Percentiles rank a stretch among this genome's conserved stretches.
These are phyloP conservation scores for Echinosophora koreensis DNA, from an alignment of 306 rosid genomes.

Conservation along the genomic window DNA sequence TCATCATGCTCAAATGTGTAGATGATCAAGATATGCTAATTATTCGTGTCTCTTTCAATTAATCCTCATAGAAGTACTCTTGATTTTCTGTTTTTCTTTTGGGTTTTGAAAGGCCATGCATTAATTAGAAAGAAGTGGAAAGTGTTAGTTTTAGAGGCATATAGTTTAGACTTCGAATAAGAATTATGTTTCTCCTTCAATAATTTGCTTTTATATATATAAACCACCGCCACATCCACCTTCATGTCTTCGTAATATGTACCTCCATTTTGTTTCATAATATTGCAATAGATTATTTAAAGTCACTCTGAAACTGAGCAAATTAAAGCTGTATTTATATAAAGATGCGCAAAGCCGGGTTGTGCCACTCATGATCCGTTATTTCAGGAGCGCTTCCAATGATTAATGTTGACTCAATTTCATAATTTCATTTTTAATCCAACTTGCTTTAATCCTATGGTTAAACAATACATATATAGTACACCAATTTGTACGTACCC, in stretches of 20 bases:
- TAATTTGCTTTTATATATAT: too few species aligned
- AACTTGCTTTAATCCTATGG: not conserved
- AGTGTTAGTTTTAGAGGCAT: not conserved
- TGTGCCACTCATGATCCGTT: slow-evolving; percentile 34
- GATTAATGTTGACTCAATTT: not conserved
- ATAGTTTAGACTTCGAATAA: not conserved
- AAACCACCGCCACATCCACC: too few species aligned
- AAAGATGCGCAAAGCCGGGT: not conserved
- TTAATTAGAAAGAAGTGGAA: not conserved
- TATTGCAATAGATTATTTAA: not conserved
- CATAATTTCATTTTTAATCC: not conserved
- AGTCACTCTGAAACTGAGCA: not conserved
- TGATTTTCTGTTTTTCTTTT: not conserved
- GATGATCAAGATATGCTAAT: slow-evolving; percentile 37
- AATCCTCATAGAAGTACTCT: not conserved
- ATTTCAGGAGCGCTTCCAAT: not conserved
- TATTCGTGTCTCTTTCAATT: not conserved
- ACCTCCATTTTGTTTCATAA: not conserved
- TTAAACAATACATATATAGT: not conserved
- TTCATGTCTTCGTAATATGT: too few species aligned
- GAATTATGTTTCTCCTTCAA: not conserved
- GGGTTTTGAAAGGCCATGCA: not conserved
- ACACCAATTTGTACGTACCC: not conserved
- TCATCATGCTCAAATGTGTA: slow-evolving; percentile 74
- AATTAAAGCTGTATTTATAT: not conserved